Conservation (phyloP, 352 stramenopile species). For the Phytophthora pinifolia region DNA sequence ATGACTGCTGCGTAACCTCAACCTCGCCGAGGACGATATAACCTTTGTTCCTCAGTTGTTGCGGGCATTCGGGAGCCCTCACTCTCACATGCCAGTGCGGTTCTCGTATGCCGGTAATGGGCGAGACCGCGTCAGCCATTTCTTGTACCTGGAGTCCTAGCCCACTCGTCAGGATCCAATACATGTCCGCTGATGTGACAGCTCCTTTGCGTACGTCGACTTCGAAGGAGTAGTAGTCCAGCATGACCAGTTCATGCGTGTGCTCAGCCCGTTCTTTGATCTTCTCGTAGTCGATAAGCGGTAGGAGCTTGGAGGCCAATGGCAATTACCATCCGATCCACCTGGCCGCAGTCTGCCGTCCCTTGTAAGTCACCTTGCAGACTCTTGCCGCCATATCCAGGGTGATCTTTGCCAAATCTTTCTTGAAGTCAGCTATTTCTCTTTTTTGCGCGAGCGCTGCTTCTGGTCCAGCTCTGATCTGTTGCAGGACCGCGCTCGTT, state of each 20-base stretch:
- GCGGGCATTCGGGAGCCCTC: not conserved
- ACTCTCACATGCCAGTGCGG: conserved; percentile 1
- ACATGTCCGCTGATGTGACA: not conserved
- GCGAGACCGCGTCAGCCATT: not conserved
- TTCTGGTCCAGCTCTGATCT: too few species aligned
- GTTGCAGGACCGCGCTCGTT: too few species aligned
- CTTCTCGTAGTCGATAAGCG: conserved; percentile 4
- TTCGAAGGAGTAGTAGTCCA: conserved; percentile 6
- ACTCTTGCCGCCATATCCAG: too few species aligned
- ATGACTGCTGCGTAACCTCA: not conserved
- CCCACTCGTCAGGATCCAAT: not conserved
- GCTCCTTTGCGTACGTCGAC: not conserved
- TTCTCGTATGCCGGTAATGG: not conserved
- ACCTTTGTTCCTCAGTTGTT: not conserved
- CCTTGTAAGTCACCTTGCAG: too few species aligned
- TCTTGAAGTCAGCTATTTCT: too few species aligned
- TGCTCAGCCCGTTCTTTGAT: not conserved
- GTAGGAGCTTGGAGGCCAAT: not conserved
- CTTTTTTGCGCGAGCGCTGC: too few species aligned
- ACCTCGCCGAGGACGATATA: not conserved
- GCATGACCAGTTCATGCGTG: not conserved
- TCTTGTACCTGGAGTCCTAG: not conserved
- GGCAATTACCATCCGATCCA: not conserved
- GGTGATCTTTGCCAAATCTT: too few species aligned
- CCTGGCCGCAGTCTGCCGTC: too few species aligned